Percentiles rank a stretch among this genome's conserved stretches.
These are phyloP conservation scores for Mortierella sp. DNA, from an alignment of 371 early-diverging fungal genomes.

Conservation along the genomic window DNA sequence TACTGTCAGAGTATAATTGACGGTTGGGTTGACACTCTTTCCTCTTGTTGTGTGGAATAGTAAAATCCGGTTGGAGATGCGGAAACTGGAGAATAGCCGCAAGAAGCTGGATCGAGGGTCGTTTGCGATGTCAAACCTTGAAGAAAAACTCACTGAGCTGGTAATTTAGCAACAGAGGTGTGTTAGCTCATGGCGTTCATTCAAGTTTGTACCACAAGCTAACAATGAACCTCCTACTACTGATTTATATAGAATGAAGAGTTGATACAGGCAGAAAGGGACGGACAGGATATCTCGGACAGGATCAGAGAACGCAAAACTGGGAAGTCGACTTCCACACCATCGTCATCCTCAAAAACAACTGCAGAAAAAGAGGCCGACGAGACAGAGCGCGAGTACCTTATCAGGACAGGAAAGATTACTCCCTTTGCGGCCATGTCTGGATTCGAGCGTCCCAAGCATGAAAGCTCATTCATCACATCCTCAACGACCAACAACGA, in stretches of 20 bases:
- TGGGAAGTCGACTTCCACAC: conserved; percentile 13
- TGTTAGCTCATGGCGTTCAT: neutral
- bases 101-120: conserved; percentile 41
- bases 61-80: conserved; percentile 58
- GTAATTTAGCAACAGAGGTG: neutral
- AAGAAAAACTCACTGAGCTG: conserved; percentile 33
- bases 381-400: conserved; percentile 74
- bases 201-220: neutral
- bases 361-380: conserved; percentile 43
- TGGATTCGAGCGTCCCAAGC: conserved; percentile 49
- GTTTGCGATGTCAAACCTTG: conserved; percentile 35
- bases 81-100: conserved; percentile 58
- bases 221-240: neutral
- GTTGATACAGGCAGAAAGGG: conserved; percentile 59
- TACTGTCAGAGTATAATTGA: neutral
- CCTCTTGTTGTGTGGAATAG: conserved; percentile 42
- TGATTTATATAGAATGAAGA: conserved; percentile 53
- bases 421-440: conserved; percentile 76
- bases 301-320: conserved; percentile 54
- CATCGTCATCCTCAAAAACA: conserved; percentile 5
- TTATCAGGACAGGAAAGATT: conserved; percentile 84
- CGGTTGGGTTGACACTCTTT: neutral
- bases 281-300: conserved; percentile 64
- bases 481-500: neutral
- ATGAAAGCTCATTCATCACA: conserved; percentile 11